Evolutionary conservation across 2,329 filamentous ascomycete species (phyloP), one percentile per base, ranked within the genome.

Genomic region (Aspergillus sp.): DNA sequence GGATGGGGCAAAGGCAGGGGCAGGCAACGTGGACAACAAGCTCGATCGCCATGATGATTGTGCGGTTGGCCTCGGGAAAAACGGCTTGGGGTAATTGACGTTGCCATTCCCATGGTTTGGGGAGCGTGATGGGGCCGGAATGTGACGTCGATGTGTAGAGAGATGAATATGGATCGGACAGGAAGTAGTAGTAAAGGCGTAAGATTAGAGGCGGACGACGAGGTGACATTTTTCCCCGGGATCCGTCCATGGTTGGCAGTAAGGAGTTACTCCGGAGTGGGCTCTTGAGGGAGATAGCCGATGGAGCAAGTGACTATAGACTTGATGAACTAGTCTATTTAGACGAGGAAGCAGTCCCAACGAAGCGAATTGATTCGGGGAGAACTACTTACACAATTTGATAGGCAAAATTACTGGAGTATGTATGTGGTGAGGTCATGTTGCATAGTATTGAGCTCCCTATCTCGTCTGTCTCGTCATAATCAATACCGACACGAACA

Each of bases 91-190:
- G 32, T 36, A 36, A 11, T 15, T 50, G 47, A 30, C 47, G 47
- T 50, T 50, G 47, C 47, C 25, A n/a, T 50, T 50, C 47, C 15
- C 47, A 27, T n/a, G 23, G 8, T 30, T 36, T 13, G 10, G n/a
- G 36, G 36, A 39, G 30, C 52, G 38, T 32, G 54, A 57, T 41
- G 47, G 25, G 25, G 27, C 49, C 3, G 52, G 30, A 51, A 61
- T 58, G 59, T 58, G 59, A 61, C 59, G 59, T 61, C 42, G 55
- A 58, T 58, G 7, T 58, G 7, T 44, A 44, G 17, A 6, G 19
- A 23, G 19, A 44, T 21, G 19, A 42, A 5, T 17, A 27, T 17
- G 8, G 27, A 21, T 54, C 21, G 21, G 54, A 48, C 8, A 15
- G 23, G 23, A 23, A 23, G 23, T 23, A 23, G 50, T 17, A 32